These are phyloP conservation scores for Chlamydomonas sp. DNA, from an alignment of 139 green algal species.

Conservation along the genomic window DNA sequence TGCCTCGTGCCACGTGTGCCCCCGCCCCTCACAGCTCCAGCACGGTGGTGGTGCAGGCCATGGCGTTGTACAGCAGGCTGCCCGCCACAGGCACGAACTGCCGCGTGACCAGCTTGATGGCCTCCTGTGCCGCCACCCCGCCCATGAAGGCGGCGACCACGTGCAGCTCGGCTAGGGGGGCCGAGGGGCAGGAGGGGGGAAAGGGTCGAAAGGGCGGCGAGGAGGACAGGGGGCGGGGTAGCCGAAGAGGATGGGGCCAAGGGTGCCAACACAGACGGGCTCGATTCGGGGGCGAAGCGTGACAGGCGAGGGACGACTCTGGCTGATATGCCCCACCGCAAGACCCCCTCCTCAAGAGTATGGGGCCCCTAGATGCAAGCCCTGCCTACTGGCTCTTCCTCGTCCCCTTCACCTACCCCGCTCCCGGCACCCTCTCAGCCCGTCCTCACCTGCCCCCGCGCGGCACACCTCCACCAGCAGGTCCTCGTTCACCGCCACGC, in stretches of 20 bases:
- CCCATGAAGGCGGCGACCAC: constrained; percentile 88
- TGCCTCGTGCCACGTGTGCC: too few relatives aligned
- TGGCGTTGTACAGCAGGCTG: constrained; percentile 92
- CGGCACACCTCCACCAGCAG: constrained; percentile 80
- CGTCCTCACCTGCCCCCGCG: constrained; percentile 37
- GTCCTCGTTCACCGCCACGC: constrained; percentile 60
- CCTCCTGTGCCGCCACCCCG: constrained; percentile 93
- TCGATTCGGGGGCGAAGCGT: too few relatives aligned
- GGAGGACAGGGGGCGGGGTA: not conserved
- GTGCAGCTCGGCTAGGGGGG: constrained; percentile 81
- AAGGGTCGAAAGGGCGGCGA: not conserved
- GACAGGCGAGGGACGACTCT: too few relatives aligned
- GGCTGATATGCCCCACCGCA: too few relatives aligned
- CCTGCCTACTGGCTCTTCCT: too few relatives aligned
- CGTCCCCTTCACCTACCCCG: not conserved
- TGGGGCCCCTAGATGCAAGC: too few relatives aligned
- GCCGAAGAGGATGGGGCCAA: not conserved
- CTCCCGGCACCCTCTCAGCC: not conserved
- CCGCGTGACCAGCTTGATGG: constrained; percentile 95
- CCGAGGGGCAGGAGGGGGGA: not conserved
- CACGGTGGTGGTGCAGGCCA: constrained; percentile 64
- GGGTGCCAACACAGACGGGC: too few relatives aligned
- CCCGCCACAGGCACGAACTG: constrained; percentile 92
- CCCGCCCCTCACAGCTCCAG: constrained; percentile 43
- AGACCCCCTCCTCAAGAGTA: too few relatives aligned